phyloP scores from a whole-genome alignment of 2,329 filamentous ascomycete species.

The Ceratocystis huliohia region DNA sequence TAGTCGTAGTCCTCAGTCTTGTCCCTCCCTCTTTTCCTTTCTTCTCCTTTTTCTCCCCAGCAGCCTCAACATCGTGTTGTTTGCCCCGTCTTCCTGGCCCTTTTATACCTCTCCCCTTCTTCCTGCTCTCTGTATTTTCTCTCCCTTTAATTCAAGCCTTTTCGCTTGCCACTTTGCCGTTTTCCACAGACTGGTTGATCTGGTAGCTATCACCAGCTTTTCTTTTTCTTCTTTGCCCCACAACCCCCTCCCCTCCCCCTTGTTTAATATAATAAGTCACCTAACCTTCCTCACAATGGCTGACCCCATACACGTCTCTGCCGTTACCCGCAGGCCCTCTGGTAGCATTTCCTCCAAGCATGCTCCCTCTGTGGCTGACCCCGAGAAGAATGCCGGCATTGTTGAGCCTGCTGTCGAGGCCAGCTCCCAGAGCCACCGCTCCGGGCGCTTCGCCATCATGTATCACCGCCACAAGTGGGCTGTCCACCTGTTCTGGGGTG shows the following conservation, averaged over 20 bases:
- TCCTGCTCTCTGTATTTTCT: slow-evolving; percentile 31
- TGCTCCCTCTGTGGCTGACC: slow-evolving; percentile 25
- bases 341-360: slow-evolving; percentile 21
- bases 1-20: neutral
- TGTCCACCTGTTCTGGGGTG: slow-evolving; percentile 36
- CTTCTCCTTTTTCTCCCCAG: neutral
- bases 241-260: neutral
- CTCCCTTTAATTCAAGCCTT: neutral
- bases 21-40: neutral
- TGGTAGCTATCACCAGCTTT: neutral
- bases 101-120: slow-evolving; percentile 19
- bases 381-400: slow-evolving; percentile 29
- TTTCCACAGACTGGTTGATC: neutral
- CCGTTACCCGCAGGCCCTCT: slow-evolving; percentile 20
- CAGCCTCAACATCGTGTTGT: slow-evolving; percentile 1
- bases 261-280: neutral
- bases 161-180: neutral
- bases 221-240: neutral
- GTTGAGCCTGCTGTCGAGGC: slow-evolving; percentile 23
- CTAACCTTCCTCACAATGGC: slow-evolving; percentile 24
- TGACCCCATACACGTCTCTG: slow-evolving; percentile 27
- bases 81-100: neutral
- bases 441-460: slow-evolving; percentile 27
- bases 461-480: slow-evolving; percentile 36
- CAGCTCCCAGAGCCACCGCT: slow-evolving; percentile 23